Conservation (phyloP, 1,284 basidiomycete species). For the Ceratobasidium sp. region DNA sequence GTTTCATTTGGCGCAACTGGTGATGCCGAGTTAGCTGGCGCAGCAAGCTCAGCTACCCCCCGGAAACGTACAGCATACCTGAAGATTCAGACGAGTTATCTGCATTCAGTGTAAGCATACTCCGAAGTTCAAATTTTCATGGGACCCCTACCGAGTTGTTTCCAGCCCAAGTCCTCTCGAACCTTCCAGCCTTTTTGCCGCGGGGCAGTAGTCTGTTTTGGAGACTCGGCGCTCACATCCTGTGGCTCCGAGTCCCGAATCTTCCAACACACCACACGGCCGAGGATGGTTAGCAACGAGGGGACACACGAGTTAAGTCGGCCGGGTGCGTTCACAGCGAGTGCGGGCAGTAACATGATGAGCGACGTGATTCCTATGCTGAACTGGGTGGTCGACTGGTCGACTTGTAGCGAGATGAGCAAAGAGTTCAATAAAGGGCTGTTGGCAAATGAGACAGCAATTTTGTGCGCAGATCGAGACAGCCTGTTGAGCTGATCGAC, state of each 20-base stretch:
- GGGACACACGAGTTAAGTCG: slow-evolving; percentile 72
- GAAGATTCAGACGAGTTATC: slow-evolving; percentile 48
- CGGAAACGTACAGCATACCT: slow-evolving; percentile 44
- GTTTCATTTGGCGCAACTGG: slow-evolving; percentile 46
- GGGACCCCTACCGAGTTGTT: slow-evolving; percentile 61
- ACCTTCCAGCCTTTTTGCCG: slow-evolving; percentile 56
- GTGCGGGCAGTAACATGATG: slow-evolving; percentile 78
- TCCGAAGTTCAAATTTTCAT: slow-evolving; percentile 51
- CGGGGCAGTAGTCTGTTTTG: background rate
- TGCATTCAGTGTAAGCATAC: slow-evolving; percentile 12
- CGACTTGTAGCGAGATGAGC: slow-evolving; percentile 74
- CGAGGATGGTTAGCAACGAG: slow-evolving; percentile 73
- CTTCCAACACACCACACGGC: slow-evolving; percentile 79
- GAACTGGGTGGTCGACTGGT: slow-evolving; percentile 78
- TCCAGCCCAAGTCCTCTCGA: slow-evolving; percentile 73
- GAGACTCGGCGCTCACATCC: slow-evolving; percentile 47
- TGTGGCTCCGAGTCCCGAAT: slow-evolving; percentile 59
- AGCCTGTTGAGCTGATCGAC: slow-evolving; percentile 45
- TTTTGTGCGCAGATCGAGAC: slow-evolving; percentile 44
- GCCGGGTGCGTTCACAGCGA: slow-evolving; percentile 73
- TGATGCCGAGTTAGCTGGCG: slow-evolving; percentile 11
- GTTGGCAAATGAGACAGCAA: slow-evolving; percentile 63
- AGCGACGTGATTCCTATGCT: slow-evolving; percentile 73
- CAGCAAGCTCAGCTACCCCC: background rate
- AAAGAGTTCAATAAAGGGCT: slow-evolving; percentile 75